A percentile compares a stretch with the other conserved stretches of the same genome.
Evolutionary conservation across 2,329 filamentous ascomycete species (phyloP).

Genomic region (Rhexocercosporidium sp.): DNA sequence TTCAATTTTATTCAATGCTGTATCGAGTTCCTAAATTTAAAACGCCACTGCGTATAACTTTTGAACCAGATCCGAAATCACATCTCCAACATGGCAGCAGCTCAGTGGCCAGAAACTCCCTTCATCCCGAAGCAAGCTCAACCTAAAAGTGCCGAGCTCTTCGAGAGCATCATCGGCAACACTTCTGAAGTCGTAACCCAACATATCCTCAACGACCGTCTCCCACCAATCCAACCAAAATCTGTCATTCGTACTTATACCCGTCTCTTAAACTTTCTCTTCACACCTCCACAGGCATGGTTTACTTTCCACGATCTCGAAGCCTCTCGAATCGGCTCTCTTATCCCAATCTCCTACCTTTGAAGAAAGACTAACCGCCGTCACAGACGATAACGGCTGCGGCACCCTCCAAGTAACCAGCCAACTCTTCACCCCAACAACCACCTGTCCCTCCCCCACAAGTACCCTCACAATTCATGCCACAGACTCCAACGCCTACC

Average conservation of each 20-base stretch:
- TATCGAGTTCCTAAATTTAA: not conserved
- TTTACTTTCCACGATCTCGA: not conserved
- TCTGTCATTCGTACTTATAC: not conserved
- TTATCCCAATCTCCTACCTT: not conserved
- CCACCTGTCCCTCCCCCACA: not conserved
- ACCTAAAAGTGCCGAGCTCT: conserved; percentile 10
- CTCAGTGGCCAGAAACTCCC: not conserved
- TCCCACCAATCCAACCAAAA: not conserved
- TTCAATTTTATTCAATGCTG: not conserved
- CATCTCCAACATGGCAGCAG: not conserved
- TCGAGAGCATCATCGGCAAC: conserved; percentile 11
- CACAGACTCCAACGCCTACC: conserved; percentile 11
- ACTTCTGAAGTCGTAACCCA: conserved; percentile 7
- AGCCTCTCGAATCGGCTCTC: no score
- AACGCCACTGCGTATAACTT: not conserved
- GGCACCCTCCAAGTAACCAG: conserved; percentile 12
- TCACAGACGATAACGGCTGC: conserved; percentile 16
- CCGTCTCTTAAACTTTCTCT: not conserved
- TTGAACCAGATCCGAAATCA: no score
- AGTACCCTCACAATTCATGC: conserved; percentile 6
- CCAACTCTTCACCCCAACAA: conserved; percentile 9
- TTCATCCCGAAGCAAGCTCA: conserved; percentile 16
- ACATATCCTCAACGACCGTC: conserved; percentile 2
- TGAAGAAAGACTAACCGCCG: not conserved
- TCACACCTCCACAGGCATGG: no score